These are phyloP conservation scores for Raphanus sativus DNA, from an alignment of 345 rosid species.

Conservation along the genomic window DNA sequence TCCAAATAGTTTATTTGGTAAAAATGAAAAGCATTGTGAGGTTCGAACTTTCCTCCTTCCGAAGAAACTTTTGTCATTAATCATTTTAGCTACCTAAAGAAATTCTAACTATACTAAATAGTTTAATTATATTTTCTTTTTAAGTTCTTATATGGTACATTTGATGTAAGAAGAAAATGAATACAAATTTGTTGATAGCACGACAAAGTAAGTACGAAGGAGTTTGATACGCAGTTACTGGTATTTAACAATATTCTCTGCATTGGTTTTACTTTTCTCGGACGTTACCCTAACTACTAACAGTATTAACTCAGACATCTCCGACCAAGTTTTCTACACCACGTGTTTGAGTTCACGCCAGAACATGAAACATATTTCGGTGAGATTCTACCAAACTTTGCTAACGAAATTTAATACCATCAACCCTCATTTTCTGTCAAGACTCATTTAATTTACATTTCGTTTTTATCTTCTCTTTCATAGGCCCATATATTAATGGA, in stretches of 20 bases:
- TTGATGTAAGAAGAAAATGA: neutral
- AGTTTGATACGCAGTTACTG: conserved; percentile 11
- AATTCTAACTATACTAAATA: neutral
- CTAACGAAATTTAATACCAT: conserved; percentile 30
- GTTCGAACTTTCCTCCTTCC: neutral
- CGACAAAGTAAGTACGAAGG: neutral
- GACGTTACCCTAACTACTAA: conserved; percentile 29
- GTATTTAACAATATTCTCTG: conserved; percentile 8
- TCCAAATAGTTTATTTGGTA: neutral
- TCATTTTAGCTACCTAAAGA: neutral
- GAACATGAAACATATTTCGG: conserved; percentile 12
- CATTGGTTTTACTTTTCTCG: conserved; percentile 25
- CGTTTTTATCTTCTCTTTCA: neutral
- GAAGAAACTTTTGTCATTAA: neutral
- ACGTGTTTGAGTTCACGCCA: conserved; percentile 21
- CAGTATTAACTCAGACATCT: conserved; percentile 21
- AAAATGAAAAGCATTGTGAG: neutral
- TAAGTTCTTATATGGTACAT: neutral
- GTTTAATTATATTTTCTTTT: neutral
- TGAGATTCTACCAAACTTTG: conserved; percentile 36
- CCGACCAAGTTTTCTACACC: conserved; percentile 24
- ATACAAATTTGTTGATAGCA: neutral
- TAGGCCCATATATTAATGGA: conserved; percentile 3
- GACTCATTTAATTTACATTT: neutral
- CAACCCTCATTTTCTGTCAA: neutral